These are phyloP conservation scores for Warburgia ugandensis DNA, from an alignment of 164 flowering plant species.

Conservation along the genomic window DNA sequence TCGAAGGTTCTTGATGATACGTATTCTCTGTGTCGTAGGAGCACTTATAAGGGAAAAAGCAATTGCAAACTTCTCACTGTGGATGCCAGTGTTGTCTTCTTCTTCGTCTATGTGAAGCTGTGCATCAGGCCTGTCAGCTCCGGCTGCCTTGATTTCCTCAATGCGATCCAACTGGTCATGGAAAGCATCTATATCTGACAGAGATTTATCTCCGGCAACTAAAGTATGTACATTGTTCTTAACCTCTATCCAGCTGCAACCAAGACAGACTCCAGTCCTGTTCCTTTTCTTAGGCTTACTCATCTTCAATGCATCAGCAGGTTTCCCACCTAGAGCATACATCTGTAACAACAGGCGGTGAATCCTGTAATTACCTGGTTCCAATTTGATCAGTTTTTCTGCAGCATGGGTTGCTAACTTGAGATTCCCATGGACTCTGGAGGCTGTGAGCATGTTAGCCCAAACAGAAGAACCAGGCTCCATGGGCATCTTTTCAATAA, in stretches of 20 bases:
- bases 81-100: constrained; percentile 21
- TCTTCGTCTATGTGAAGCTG: constrained; percentile 19
- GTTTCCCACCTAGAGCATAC: constrained; percentile 18
- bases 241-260: constrained; percentile 14
- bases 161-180: constrained; percentile 11
- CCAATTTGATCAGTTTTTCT: constrained; percentile 17
- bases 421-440: constrained; percentile 21
- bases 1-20: constrained; percentile 20
- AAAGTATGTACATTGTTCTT: constrained; percentile 14
- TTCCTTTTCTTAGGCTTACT: constrained; percentile 13
- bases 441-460: constrained; percentile 22
- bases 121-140: constrained; percentile 5
- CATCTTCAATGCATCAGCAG: constrained; percentile 10
- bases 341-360: constrained; percentile 11
- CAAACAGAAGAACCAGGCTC: constrained; percentile 20
- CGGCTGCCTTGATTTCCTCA: constrained; percentile 2
- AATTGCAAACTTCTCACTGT: constrained; percentile 27
- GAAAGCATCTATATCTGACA: constrained; percentile 7
- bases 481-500: constrained; percentile 18
- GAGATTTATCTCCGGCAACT: constrained; percentile 14
- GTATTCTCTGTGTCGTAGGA: constrained; percentile 11
- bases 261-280: constrained; percentile 3
- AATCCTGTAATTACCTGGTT: constrained; percentile 10
- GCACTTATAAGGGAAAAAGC: constrained; percentile 18
- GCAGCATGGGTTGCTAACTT: constrained; percentile 20